Evolutionary conservation across 805 yeast genomes (phyloP).

Genomic region (Lachancea thermotolerans): DNA sequence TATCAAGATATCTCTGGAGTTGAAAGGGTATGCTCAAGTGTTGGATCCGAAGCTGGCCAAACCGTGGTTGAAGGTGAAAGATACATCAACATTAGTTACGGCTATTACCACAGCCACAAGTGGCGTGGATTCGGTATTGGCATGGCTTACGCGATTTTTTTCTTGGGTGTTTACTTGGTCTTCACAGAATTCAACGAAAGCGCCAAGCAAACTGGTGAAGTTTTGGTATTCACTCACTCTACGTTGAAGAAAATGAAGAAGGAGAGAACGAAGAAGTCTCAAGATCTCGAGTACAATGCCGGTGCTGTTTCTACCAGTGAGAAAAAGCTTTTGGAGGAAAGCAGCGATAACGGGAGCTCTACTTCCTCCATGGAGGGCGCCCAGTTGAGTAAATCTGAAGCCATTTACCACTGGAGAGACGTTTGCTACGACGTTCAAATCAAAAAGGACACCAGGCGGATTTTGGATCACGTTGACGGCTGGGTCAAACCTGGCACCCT

Average conservation of each 20-base stretch:
- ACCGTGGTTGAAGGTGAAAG: constrained; percentile 44
- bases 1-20: constrained; percentile 33
- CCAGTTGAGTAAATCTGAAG: constrained; percentile 31
- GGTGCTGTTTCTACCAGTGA: constrained; percentile 15
- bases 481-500: constrained; percentile 80
- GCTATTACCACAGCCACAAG: constrained; percentile 40
- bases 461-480: constrained; percentile 63
- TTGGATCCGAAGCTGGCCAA: constrained; percentile 50
- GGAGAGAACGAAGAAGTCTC: constrained; percentile 25
- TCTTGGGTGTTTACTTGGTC: constrained; percentile 46
- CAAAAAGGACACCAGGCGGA: constrained; percentile 52
- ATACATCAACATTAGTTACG: constrained; percentile 40
- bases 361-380: constrained; percentile 14
- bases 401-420: constrained; percentile 72
- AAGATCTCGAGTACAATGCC: constrained; percentile 20
- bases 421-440: constrained; percentile 64
- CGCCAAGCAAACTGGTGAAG: constrained; percentile 66
- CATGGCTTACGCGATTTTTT: constrained; percentile 48
- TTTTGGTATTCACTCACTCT: constrained; percentile 49
- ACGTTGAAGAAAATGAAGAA: constrained; percentile 43
- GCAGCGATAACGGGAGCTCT: constrained; percentile 9
- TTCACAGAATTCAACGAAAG: constrained; percentile 54
- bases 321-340: constrained; percentile 21
- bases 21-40: constrained; percentile 48
- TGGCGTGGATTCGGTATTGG: constrained; percentile 66